Conservation (phyloP, 2,329 filamentous ascomycete genomes). For the Aspergillus uvarum region DNA sequence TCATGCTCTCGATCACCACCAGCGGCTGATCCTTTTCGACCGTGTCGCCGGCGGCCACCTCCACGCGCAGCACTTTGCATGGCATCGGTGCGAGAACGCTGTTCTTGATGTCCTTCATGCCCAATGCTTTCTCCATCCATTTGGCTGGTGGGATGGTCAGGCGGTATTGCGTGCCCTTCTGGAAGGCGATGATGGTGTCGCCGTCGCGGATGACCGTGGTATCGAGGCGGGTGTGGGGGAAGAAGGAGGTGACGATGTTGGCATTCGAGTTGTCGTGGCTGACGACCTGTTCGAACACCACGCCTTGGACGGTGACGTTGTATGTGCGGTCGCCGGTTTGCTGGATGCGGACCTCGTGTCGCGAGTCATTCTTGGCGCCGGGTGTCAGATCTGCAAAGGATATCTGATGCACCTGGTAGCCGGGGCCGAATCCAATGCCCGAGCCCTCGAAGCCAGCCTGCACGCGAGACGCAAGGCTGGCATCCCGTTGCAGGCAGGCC, state of each 20-base stretch:
- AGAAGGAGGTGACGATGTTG: constrained; percentile 70
- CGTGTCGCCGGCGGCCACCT: constrained; percentile 75
- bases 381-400: constrained; percentile 52
- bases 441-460: constrained; percentile 33
- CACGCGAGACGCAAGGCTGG: constrained; percentile 28
- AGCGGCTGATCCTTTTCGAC: constrained; percentile 85
- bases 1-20: constrained; percentile 90
- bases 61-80: constrained; percentile 89
- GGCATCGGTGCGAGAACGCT: constrained; percentile 94
- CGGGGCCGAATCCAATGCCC: constrained; percentile 59
- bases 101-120: constrained; percentile 74
- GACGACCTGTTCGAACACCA: constrained; percentile 45
- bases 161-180: constrained; percentile 59
- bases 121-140: constrained; percentile 87
- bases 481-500: constrained; percentile 61
- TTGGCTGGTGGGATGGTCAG: constrained; percentile 59
- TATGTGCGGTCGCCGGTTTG: constrained; percentile 52
- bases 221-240: constrained; percentile 74
- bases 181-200: constrained; percentile 70
- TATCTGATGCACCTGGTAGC: constrained; percentile 64
- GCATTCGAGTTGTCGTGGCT: constrained; percentile 47
- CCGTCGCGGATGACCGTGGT: constrained; percentile 67
- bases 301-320: constrained; percentile 49
- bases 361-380: constrained; percentile 37
- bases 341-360: constrained; percentile 50